A percentile compares a stretch with the other conserved stretches of the same genome.
phyloP scores from a whole-genome alignment of 2,329 filamentous ascomycete species.

The Graphiopsis chlorocephala region DNA sequence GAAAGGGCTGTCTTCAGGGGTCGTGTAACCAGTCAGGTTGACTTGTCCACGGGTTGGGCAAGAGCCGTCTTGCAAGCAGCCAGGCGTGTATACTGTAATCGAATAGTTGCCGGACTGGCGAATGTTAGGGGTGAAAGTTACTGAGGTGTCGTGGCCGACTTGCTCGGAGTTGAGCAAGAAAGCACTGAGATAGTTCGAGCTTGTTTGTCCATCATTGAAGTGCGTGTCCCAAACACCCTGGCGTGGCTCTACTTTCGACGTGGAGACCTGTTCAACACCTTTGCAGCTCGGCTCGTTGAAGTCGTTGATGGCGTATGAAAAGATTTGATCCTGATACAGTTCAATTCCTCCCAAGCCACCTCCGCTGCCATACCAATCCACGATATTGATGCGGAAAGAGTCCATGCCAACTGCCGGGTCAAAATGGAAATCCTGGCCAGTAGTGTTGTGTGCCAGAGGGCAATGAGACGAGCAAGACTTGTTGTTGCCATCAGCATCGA shows the following conservation, averaged over 20 bases:
- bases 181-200: conserved; percentile 73
- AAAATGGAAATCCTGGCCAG: conserved; percentile 87
- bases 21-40: conserved; percentile 72
- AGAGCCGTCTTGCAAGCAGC: conserved; percentile 75
- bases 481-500: conserved; percentile 67
- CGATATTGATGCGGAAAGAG: conserved; percentile 79
- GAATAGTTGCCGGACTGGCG: conserved; percentile 88
- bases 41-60: conserved; percentile 76
- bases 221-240: conserved; percentile 69
- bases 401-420: conserved; percentile 87
- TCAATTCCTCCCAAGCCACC: conserved; percentile 84
- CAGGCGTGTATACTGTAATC: conserved; percentile 87
- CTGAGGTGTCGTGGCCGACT: conserved; percentile 57
- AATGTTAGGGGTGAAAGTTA: conserved; percentile 81
- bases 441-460: conserved; percentile 69
- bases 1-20: conserved; percentile 48
- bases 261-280: conserved; percentile 60
- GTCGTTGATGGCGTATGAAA: conserved; percentile 73
- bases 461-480: conserved; percentile 76
- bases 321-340: conserved; percentile 70
- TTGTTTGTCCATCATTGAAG: conserved; percentile 62
- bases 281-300: conserved; percentile 89
- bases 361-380: conserved; percentile 80
- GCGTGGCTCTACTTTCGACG: conserved; percentile 57
- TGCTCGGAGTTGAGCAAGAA: conserved; percentile 49